Evolutionary conservation across 2,329 filamentous ascomycete genomes (phyloP), one percentile per base, ranked within the genome.

Genomic region (Cercospora sojina): DNA sequence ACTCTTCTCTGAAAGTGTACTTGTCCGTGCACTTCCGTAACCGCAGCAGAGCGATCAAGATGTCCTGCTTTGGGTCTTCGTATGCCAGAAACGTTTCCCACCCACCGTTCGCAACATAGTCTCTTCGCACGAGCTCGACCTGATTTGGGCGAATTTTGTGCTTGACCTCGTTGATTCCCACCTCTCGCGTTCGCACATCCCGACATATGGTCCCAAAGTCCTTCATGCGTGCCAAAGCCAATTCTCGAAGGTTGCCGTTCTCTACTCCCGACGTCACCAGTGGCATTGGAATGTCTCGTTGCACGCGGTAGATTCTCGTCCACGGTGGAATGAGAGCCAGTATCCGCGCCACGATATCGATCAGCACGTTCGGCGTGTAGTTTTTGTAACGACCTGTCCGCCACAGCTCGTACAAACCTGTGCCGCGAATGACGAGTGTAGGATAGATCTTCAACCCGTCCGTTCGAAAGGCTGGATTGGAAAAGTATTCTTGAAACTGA

Each of bases 81-180:
- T 99, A 99, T 1, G 95, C 93, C 5, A 99, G 83, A 81, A 99
- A 99, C 0, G 95, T 99, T 80, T 99, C 95, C 95, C 95, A 99
- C 25, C 95, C 96, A 43, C 91, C 93, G 77, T 99, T 99, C 72
- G 95, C 95, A 0, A 88, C 86, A 79, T 99, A 99, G 81, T 99
- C 95, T 71, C 95, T 87, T 27, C 95, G 90, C 31, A 99, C 90
- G 20, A 99, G 88, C 82, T 99, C 95, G 66, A 99, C 91, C 78
- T 99, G 94, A 71, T 93, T 96, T 0, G 95, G 95, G 1, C 94
- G 87, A 72, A 99, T 97, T 83, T 98, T 98, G 84, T 99, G 90
- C 83, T 99, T 99, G 71, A 99, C 94, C 81, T 99, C 95, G 78
- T 99, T 99, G 80, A 99, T 93, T 66, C 95, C 95, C 25, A 99